Evolutionary conservation across 225 moss, liverwort and hornwort species (phyloP).

Genomic region (Rhytidiadelphus loreus): DNA sequence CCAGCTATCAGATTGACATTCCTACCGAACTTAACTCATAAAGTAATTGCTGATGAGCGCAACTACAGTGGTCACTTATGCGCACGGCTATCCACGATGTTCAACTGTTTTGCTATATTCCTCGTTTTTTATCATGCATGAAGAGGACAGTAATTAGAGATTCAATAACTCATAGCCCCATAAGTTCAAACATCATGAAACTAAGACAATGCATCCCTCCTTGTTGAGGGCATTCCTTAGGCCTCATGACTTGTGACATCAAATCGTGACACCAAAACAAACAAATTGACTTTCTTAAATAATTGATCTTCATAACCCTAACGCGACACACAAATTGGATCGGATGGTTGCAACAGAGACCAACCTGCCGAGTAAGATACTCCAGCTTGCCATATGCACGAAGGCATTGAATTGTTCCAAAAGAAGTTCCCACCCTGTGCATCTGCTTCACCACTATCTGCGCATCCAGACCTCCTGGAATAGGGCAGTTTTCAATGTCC

Average conservation of each 20-base stretch:
- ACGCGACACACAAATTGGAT: neutral
- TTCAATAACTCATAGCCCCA: neutral
- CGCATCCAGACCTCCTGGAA: constrained; percentile 53
- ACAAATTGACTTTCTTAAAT: neutral
- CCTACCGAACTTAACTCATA: neutral
- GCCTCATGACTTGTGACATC: neutral
- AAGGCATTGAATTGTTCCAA: constrained; percentile 58
- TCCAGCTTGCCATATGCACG: constrained; percentile 84
- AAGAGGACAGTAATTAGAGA: neutral
- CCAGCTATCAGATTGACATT: neutral
- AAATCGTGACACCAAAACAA: neutral
- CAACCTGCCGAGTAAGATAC: constrained; percentile 71
- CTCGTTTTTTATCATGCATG: neutral
- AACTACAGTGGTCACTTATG: neutral
- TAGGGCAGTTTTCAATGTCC: constrained; percentile 79
- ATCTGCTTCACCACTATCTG: constrained; percentile 56
- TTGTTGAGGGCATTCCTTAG: neutral
- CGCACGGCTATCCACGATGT: neutral
- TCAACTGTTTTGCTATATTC: neutral
- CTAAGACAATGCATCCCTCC: neutral
- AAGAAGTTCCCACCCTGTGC: constrained; percentile 45
- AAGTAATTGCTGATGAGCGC: neutral
- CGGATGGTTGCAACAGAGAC: neutral
- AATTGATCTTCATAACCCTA: neutral
- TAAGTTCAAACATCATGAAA: neutral